Base-by-base conservation (phyloP, 1,139 yeast species). In the Sugiyamaella neomexicana region DNA sequence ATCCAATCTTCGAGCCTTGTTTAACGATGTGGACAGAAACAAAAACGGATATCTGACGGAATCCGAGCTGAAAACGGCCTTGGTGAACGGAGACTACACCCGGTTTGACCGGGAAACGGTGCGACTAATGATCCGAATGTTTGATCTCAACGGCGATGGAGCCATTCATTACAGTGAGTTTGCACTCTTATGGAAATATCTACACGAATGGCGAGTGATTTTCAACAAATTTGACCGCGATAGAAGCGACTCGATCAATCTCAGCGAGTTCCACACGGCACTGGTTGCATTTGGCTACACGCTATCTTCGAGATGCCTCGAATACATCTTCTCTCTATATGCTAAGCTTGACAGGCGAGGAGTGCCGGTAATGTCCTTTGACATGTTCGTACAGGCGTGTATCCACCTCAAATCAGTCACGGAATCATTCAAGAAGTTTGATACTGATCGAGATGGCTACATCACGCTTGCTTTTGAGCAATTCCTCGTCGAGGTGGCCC, bases 381-480 rank as follows among this genome's bases (percentile, higher is more conserved):
- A 89, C 69, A 79, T 83, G 68, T 89, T 89, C 70, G 90, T 89
- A 44, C 96, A 89, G 66, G 78, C 88, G 54, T 77, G 89, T 62
- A 87, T 88, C 34, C 86, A 88, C 77, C 74, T 89, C 63, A 78
- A 89, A 68, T 81, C 88, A 60, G 78, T 87, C 62, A 88, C 96
- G 1, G 91, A 86, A 65, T 77, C 85, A 6, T 89, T 89, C 74
- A 86, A 87, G 66, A 84, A 83, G 66, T 86, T 81, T 68, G 96
- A 89, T 69, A 73, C 78, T 27, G 89, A 86, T 61, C 80, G 87
- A 52, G 84, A 86, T 43, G 96, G 96, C 10, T 80, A 82, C 50
- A 90, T 93, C 4, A 83, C 89, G 0, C 80, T 88, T 38, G 83
- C 85, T 34, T 88, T 86, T 67, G 88, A 86, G 69, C 90, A 87